These are phyloP conservation scores for Plantago ovata DNA, from an alignment of 257 asterid species.

Conservation along the genomic window DNA sequence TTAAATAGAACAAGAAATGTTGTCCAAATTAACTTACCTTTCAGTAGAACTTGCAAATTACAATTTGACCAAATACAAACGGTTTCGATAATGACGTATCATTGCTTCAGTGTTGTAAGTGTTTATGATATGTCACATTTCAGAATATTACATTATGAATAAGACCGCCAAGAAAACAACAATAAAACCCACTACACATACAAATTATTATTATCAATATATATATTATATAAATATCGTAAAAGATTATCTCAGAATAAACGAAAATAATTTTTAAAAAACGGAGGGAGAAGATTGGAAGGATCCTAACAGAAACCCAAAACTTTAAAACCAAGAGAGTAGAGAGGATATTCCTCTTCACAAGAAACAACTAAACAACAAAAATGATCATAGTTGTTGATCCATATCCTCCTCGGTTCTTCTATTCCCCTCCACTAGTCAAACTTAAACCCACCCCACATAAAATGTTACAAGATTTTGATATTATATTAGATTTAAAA, in stretches of 20 bases:
- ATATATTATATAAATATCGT: no score
- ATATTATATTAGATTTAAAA: not conserved
- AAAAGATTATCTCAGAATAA: no score
- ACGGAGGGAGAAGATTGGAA: slow-evolving; percentile 18
- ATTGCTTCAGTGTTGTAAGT: not conserved
- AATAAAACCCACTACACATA: no score
- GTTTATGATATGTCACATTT: slow-evolving; percentile 11
- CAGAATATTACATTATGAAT: slow-evolving; percentile 18
- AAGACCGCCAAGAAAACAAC: slow-evolving; percentile 14
- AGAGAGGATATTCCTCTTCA: slow-evolving; percentile 36
- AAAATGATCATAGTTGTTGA: slow-evolving; percentile 14
- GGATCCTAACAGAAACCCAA: slow-evolving; percentile 31
- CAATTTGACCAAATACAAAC: not conserved
- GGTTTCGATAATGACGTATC: not conserved
- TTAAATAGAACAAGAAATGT: not conserved
- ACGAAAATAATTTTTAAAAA: no score
- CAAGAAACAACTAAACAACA: slow-evolving; percentile 37
- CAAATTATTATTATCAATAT: no score
- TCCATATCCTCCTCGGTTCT: slow-evolving; percentile 36
- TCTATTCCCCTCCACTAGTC: slow-evolving; percentile 19
- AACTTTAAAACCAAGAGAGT: slow-evolving; percentile 39
- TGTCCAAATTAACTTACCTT: not conserved
- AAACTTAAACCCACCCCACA: not conserved
- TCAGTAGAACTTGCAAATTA: not conserved
- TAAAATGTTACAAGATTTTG: not conserved